Base-by-base conservation (phyloP, 208 protist species). In the Paratrypanosoma confusum region DNA sequence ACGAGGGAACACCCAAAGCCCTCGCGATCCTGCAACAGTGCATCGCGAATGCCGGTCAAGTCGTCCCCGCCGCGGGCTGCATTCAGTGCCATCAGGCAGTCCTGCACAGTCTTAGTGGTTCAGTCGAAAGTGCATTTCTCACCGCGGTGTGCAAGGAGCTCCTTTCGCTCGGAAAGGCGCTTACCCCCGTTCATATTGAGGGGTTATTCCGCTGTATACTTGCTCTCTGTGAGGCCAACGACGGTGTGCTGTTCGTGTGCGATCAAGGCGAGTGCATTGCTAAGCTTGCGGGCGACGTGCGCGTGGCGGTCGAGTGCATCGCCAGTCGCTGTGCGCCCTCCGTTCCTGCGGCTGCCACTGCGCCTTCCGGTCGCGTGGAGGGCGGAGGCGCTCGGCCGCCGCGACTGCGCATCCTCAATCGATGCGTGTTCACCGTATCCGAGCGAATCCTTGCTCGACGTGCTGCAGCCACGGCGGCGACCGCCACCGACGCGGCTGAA, bases 221-320 rank as follows among this genome's bases (percentile, higher is more conserved):
- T 16, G 34, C 41, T 13, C 78, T 67, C 50, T 65, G 64, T 35
- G 65, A 77, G 26, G 50, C 33, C 14, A 62, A 66, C 27, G 44
- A 72, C 35, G 81, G 77, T 3, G 56, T 77, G 6, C 44, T 90
- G 18, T 81, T 67, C 39, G 39, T 90, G 17, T 90, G 81, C 45
- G 63, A n/a, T n/a, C n/a, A n/a, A n/a, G 51, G 55, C n/a, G 29
- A 45, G 0, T 90, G 81, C 42, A 37, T 43, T 2, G 56, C 66
- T 16, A 25, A 63, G 8, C 55, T 90, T 1, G 69, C 50, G 3
- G 43, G 62, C 24, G 57, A 81, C 32, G 46, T 85, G 18, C 54
- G 65, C 38, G 57, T 33, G 3, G 58, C 61, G 28, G 52, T 73
- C 14, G 61, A 53, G 6, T 58, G 47, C 20, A 58, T 82, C 3